phyloP scores from a whole-genome alignment of 495 filamentous ascomycete genomes.

The Neohortaea acidophila region DNA sequence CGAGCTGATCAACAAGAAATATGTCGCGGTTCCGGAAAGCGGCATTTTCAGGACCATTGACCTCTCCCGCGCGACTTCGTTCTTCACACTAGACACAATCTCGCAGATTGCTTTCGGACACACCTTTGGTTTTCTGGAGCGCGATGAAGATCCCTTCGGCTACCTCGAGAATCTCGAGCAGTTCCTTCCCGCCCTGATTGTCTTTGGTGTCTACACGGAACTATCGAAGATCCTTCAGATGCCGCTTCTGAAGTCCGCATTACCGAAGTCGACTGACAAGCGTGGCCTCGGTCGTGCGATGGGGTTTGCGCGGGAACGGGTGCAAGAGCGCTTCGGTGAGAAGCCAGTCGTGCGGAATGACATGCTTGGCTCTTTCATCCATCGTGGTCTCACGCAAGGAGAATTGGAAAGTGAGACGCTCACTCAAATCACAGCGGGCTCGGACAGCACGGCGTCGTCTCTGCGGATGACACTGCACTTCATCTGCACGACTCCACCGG shows the following conservation, averaged over 20 bases:
- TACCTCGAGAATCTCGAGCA: conserved; percentile 20
- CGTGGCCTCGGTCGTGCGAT: conserved; percentile 22
- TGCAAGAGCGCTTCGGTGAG: conserved; percentile 19
- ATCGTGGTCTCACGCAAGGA: conserved; percentile 25
- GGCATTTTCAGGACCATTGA: conserved; percentile 29
- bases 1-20: conserved; percentile 25
- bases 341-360: conserved; percentile 22
- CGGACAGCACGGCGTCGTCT: conserved; percentile 23
- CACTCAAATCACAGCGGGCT: conserved; percentile 28
- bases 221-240: conserved; percentile 20
- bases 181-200: conserved; percentile 21
- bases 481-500: conserved; percentile 19
- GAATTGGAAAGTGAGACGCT: conserved; percentile 30
- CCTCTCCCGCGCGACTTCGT: conserved; percentile 30
- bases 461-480: conserved; percentile 21
- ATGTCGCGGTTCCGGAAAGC: conserved; percentile 19
- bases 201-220: conserved; percentile 21
- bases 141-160: conserved; percentile 20
- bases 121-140: conserved; percentile 32
- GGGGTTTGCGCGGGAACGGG: conserved; percentile 21
- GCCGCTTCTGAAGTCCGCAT: conserved; percentile 22
- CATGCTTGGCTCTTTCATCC: conserved; percentile 34
- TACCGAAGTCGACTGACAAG: conserved; percentile 23
- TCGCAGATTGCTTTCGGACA: conserved; percentile 37
- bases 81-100: conserved; percentile 39